These are phyloP conservation scores for Nemania sp. DNA, from an alignment of 2,329 filamentous ascomycete genomes.

Conservation along the genomic window DNA sequence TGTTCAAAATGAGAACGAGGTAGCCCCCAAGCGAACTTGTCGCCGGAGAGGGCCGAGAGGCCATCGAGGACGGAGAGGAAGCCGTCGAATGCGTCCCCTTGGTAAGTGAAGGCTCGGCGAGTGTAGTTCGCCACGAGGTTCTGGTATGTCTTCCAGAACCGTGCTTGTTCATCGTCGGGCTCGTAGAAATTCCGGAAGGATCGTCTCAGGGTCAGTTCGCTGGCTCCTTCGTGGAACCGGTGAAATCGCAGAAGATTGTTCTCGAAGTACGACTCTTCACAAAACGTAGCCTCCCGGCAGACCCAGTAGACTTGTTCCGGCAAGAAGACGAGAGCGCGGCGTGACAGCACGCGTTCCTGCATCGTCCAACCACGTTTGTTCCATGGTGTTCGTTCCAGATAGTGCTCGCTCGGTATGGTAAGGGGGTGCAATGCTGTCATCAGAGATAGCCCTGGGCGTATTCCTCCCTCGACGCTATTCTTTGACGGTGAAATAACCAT, in stretches of 20 bases:
- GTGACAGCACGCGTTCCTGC: conserved; percentile 3
- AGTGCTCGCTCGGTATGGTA: background rate
- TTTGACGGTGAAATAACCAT: conserved; percentile 2
- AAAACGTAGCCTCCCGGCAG: conserved; percentile 1
- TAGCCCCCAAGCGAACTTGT: background rate
- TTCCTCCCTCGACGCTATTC: background rate
- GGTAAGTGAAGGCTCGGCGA: conserved; percentile 8
- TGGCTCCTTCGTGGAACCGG: conserved; percentile 1
- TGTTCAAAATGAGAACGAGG: conserved; percentile 9
- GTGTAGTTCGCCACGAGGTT: conserved; percentile 2
- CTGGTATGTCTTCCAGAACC: background rate
- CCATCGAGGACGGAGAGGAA: conserved; percentile 6
- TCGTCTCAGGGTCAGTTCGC: background rate
- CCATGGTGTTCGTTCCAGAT: conserved; percentile 2
- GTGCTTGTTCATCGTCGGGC: conserved; percentile 2
- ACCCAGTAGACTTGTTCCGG: conserved; percentile 3
- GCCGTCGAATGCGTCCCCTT: conserved; percentile 8
- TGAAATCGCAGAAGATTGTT: background rate
- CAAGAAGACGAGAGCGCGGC: background rate
- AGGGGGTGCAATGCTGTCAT: background rate
- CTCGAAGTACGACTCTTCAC: conserved; percentile 8
- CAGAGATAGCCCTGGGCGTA: background rate
- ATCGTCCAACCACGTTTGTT: conserved; percentile 4
- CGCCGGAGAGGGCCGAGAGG: background rate
- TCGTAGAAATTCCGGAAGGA: conserved; percentile 2